Evolutionary conservation across 2,329 filamentous ascomycete species (phyloP).

Genomic region (Colletotrichum tamarilloi): DNA sequence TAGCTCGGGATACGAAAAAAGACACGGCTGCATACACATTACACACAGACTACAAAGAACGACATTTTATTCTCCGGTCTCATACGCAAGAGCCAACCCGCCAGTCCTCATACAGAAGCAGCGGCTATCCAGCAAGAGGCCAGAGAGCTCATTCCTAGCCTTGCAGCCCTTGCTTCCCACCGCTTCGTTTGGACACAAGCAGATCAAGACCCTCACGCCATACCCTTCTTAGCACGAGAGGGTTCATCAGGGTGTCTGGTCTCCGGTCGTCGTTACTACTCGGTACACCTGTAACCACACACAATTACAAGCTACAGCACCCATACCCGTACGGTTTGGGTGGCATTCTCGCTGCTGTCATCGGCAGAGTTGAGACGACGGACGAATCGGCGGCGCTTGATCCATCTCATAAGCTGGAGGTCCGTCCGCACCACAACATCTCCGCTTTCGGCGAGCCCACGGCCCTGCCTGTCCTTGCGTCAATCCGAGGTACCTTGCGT

Average conservation of each 20-base stretch:
- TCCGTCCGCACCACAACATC: conserved; percentile 33
- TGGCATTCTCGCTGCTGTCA: conserved; percentile 24
- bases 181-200: not conserved
- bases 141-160: conserved; percentile 1
- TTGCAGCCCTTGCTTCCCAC: conserved; percentile 7
- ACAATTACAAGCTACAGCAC: not conserved
- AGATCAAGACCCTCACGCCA: not conserved
- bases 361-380: conserved; percentile 34
- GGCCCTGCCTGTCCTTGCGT: conserved; percentile 31
- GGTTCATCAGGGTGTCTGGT: conserved; percentile 24
- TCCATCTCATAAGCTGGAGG: conserved; percentile 21
- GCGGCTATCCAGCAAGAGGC: not conserved
- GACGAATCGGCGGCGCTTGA: conserved; percentile 29
- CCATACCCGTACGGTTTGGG: not conserved
- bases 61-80: conserved; percentile 19
- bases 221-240: not conserved
- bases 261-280: not conserved
- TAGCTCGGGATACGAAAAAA: conserved; percentile 21
- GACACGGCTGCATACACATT: not conserved
- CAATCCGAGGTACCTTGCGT: conserved; percentile 24
- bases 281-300: not conserved
- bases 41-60: conserved; percentile 14
- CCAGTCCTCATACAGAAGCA: not conserved
- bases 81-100: conserved; percentile 8
- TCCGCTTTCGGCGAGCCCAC: conserved; percentile 40